phyloP scores from a whole-genome alignment of 2,329 filamentous ascomycete species.

The Talaromyces islandicus region DNA sequence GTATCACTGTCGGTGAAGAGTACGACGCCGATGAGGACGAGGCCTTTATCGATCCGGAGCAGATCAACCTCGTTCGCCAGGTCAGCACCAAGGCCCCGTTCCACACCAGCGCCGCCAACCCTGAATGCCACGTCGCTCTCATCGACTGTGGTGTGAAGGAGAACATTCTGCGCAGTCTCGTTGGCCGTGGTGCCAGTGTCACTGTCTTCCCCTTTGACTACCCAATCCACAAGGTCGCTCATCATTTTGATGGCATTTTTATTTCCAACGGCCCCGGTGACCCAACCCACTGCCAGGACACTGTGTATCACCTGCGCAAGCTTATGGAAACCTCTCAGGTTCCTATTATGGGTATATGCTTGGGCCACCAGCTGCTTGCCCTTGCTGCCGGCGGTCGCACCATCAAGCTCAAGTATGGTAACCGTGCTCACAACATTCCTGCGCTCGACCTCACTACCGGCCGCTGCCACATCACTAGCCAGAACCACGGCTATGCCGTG shows the following conservation, averaged over 20 bases:
- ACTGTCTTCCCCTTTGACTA: conserved; percentile 96
- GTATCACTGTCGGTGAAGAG: conserved; percentile 92
- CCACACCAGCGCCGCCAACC: conserved; percentile 78
- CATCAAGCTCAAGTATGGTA: conserved; percentile 98
- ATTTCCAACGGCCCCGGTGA: conserved; percentile 98
- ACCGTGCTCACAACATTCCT: conserved; percentile 97
- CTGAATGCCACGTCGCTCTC: conserved; percentile 83
- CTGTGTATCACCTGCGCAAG: conserved; percentile 83
- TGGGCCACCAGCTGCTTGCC: conserved; percentile 93
- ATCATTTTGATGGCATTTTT: conserved; percentile 97
- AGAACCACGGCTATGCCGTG: conserved; percentile 97
- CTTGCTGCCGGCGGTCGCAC: conserved; percentile 83
- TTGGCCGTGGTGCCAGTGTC: conserved; percentile 83
- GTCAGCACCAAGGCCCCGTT: conserved; percentile 98
- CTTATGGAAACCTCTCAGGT: conserved; percentile 87
- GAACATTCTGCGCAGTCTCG: conserved; percentile 94
- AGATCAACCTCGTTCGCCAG: conserved; percentile 92
- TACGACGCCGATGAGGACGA: conserved; percentile 98
- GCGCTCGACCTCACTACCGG: conserved; percentile 90
- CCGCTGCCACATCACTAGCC: conserved; percentile 95
- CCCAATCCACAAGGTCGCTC: conserved; percentile 94
- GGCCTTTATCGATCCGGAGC: conserved; percentile 87
- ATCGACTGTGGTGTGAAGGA: conserved; percentile 99
- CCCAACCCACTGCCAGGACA: conserved; percentile 92
- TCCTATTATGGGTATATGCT: conserved; percentile 95